Percentiles rank a stretch among this genome's conserved stretches.
phyloP scores from a whole-genome alignment of 208 protist genomes.

The Leishmania martiniquensis region DNA sequence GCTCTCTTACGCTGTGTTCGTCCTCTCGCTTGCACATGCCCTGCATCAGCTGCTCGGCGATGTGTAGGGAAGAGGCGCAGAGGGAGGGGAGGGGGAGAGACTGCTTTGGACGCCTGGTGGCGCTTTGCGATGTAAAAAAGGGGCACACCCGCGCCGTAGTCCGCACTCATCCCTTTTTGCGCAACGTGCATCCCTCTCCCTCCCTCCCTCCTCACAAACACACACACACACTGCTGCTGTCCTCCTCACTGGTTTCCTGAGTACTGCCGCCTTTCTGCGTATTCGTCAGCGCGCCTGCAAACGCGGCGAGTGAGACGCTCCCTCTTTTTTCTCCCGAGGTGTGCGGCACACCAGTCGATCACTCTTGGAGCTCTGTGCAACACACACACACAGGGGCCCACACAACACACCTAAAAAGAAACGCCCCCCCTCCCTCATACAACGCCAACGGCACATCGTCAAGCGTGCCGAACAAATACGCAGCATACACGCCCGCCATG shows the following conservation, averaged over 20 bases:
- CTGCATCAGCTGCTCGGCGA: background rate
- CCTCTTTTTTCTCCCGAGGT: background rate
- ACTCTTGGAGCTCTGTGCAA: background rate
- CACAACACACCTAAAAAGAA: background rate
- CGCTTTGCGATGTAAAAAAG: background rate
- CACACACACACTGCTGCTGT: background rate
- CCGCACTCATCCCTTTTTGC: background rate
- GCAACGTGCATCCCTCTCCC: background rate
- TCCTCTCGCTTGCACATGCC: background rate
- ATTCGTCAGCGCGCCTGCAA: background rate
- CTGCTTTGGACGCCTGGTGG: background rate
- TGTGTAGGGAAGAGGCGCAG: too few relatives aligned
- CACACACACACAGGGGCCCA: background rate
- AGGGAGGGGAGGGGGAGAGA: background rate
- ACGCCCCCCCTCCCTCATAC: background rate
- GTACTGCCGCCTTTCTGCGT: background rate
- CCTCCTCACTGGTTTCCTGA: background rate
- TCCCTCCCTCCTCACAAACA: background rate
- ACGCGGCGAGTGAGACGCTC: background rate
- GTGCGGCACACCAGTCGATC: background rate
- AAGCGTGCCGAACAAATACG: background rate
- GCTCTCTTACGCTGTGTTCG: background rate
- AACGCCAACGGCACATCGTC: background rate
- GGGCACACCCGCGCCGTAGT: background rate
- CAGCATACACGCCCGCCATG: background rate